Percentiles rank a stretch among this genome's conserved stretches.
Conservation (phyloP, 495 filamentous ascomycete genomes). For the Bacidia gigantensis region DNA sequence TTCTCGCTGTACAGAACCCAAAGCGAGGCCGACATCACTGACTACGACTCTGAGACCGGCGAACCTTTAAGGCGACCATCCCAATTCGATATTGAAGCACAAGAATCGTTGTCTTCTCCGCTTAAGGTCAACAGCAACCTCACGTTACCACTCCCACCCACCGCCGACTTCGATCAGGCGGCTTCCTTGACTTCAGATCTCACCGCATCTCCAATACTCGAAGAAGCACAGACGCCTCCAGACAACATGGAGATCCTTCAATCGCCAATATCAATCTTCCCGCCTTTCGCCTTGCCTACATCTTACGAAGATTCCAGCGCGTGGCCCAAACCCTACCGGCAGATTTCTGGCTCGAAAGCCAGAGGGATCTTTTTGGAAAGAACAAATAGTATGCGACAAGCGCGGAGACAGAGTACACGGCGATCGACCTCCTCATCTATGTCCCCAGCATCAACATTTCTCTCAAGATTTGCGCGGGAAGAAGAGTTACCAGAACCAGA, state of each 20-base stretch:
- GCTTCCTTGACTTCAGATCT: slow-evolving; percentile 48
- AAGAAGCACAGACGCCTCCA: slow-evolving; percentile 40
- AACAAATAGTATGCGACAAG: slow-evolving; percentile 28
- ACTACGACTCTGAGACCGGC: slow-evolving; percentile 10
- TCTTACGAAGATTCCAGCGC: slow-evolving; percentile 37
- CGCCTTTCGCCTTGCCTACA: slow-evolving; percentile 26
- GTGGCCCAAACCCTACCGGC: slow-evolving; percentile 31
- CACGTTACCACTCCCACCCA: slow-evolving; percentile 13
- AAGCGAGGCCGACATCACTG: slow-evolving; percentile 12
- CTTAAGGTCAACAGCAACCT: background rate
- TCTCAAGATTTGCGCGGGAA: slow-evolving; percentile 41
- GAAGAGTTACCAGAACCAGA: slow-evolving; percentile 35
- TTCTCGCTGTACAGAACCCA: slow-evolving; percentile 7
- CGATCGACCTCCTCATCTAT: slow-evolving; percentile 35
- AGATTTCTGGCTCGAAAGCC: slow-evolving; percentile 32
- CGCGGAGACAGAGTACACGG: slow-evolving; percentile 5
- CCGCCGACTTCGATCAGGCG: slow-evolving; percentile 28
- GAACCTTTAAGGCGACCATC: slow-evolving; percentile 10
- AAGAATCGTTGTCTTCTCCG: slow-evolving; percentile 7
- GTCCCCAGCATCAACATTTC: slow-evolving; percentile 43
- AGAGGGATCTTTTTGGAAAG: slow-evolving; percentile 31
- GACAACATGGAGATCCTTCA: slow-evolving; percentile 35
- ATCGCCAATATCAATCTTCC: slow-evolving; percentile 39
- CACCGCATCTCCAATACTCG: slow-evolving; percentile 38
- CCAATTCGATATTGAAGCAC: slow-evolving; percentile 20